These are phyloP conservation scores for Mycosphaerella arachidis DNA, from an alignment of 2,329 filamentous ascomycete species.

Conservation along the genomic window DNA sequence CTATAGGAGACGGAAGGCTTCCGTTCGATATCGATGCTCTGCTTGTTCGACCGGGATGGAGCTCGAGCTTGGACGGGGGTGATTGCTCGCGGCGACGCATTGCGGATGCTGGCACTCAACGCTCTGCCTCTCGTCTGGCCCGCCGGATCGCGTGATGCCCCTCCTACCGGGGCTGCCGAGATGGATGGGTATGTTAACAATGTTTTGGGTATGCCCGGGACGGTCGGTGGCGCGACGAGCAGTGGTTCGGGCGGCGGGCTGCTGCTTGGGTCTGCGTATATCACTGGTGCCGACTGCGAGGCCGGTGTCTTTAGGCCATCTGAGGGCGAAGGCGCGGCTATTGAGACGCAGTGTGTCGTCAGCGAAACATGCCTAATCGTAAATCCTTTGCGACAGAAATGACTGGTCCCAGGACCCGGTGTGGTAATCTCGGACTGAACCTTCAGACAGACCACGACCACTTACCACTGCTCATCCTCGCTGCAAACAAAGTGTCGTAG, in stretches of 20 bases:
- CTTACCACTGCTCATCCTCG: not conserved
- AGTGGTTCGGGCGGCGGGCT: slow-evolving; percentile 33
- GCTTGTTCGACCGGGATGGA: slow-evolving; percentile 31
- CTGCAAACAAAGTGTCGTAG: not conserved
- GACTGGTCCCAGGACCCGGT: not conserved
- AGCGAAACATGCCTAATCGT: slow-evolving; percentile 15
- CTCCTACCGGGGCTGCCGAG: slow-evolving; percentile 5
- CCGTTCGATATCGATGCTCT: slow-evolving; percentile 41
- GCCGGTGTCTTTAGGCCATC: slow-evolving; percentile 19
- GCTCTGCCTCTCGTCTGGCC: slow-evolving; percentile 45
- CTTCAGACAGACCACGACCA: not conserved
- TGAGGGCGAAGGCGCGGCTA: slow-evolving; percentile 27
- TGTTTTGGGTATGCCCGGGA: not conserved
- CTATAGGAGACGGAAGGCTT: slow-evolving; percentile 61
- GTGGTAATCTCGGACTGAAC: slow-evolving; percentile 1
- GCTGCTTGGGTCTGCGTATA: slow-evolving; percentile 21
- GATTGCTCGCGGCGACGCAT: slow-evolving; percentile 42
- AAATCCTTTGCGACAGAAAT: not conserved
- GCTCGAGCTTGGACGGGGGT: slow-evolving; percentile 39
- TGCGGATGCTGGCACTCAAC: slow-evolving; percentile 39
- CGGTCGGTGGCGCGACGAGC: slow-evolving; percentile 29
- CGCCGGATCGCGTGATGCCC: slow-evolving; percentile 37
- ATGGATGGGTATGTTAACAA: slow-evolving; percentile 7
- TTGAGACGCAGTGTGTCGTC: slow-evolving; percentile 23
- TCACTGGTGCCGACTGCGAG: slow-evolving; percentile 12